A percentile compares a stretch with the other conserved stretches of the same genome.
These are phyloP conservation scores for Magnolia officinalis DNA, from an alignment of 164 flowering plant species.

Conservation along the genomic window DNA sequence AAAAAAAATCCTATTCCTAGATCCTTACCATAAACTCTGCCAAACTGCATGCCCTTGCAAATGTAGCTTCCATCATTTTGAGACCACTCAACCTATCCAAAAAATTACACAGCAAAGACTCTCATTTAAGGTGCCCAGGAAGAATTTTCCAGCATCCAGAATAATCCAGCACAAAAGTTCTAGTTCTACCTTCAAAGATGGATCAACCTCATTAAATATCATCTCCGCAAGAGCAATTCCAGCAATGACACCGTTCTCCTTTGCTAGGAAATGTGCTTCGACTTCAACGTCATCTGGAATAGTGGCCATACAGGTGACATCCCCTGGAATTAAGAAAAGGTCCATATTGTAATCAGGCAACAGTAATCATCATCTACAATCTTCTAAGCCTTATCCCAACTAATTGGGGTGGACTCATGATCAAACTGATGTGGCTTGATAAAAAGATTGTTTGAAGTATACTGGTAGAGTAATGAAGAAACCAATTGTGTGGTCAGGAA, in stretches of 20 bases:
- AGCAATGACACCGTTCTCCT: constrained; percentile 90
- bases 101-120: constrained; percentile 2
- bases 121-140: neutral
- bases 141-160: constrained; percentile 3
- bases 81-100: constrained; percentile 77
- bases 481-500: no score
- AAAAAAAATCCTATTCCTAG: neutral
- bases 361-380: neutral
- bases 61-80: constrained; percentile 74
- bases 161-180: neutral
- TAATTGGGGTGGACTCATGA: neutral
- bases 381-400: no score
- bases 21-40: constrained; percentile 73
- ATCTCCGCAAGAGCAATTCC: constrained; percentile 88
- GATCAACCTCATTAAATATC: constrained; percentile 86
- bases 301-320: constrained; percentile 93
- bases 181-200: constrained; percentile 69
- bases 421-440: neutral
- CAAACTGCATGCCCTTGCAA: constrained; percentile 71
- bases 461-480: no score
- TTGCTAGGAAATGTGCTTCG: constrained; percentile 87
- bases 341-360: neutral
- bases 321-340: constrained; percentile 47
- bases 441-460: neutral
- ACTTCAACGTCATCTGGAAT: constrained; percentile 73